These are phyloP conservation scores for Penicillium italicum DNA, from an alignment of 2,329 filamentous ascomycete genomes.

Conservation along the genomic window DNA sequence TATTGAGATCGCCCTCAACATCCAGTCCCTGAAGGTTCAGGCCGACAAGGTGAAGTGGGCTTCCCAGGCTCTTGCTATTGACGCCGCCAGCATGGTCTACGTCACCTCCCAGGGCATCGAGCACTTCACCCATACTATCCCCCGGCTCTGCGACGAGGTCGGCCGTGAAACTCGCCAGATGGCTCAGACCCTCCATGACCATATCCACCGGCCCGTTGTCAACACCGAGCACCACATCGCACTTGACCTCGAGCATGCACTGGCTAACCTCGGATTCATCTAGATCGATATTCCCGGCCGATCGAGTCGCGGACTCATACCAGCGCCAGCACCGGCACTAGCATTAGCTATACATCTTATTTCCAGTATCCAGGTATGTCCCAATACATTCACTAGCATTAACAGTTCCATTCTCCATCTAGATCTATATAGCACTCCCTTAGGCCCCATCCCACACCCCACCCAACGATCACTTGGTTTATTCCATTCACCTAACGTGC, in stretches of 20 bases:
- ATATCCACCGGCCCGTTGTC: not conserved
- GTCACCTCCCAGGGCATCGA: not conserved
- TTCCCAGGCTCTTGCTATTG: not conserved
- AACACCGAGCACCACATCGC: not conserved
- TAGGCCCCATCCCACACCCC: too few relatives aligned
- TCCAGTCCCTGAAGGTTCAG: not conserved
- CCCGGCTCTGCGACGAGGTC: not conserved
- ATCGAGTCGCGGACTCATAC: not conserved
- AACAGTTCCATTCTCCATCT: not conserved
- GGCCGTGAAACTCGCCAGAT: not conserved
- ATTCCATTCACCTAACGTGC: too few relatives aligned
- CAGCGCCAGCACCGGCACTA: not conserved
- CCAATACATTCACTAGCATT: not conserved
- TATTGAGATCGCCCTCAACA: not conserved
- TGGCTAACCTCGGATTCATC: not conserved
- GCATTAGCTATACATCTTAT: not conserved
- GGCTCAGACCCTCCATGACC: not conserved
- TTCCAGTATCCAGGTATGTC: not conserved
- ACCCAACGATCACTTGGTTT: too few relatives aligned
- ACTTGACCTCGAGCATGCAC: not conserved
- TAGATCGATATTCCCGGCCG: not conserved
- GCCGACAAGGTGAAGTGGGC: constrained; percentile 4
- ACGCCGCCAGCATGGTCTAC: not conserved
- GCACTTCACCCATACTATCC: not conserved
- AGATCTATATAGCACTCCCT: not conserved